Base-by-base conservation (phyloP, 208 protist genomes). In the Trypanosoma cruzi region DNA sequence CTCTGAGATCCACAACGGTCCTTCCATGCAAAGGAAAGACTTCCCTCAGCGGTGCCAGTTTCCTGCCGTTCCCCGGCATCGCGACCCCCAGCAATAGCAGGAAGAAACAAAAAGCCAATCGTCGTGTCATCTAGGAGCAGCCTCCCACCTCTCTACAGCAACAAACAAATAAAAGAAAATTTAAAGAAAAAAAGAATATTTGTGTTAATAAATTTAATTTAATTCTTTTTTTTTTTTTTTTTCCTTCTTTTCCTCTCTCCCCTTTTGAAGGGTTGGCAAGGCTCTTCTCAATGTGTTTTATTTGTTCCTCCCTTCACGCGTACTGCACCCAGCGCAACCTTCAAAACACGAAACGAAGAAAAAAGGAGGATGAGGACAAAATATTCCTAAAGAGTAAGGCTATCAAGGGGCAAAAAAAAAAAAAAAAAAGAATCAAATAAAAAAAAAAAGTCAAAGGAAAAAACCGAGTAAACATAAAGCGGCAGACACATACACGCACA, bases 1-100 rank as follows among this genome's bases (percentile, higher is more conserved):
- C 82, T 20, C 57, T 75, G 37, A 93, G 66, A 32, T 80, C 78
- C 14, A 89, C 69, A 7, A 82, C 68, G 0, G 88, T 93, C 42
- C 79, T 72, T n/a, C 71, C 79, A 11, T 73, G 77, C 6, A 29
- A 75, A 0, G 83, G 80, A 40, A 68, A 64, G 7, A 89, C 68
- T 28, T 86, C 71, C 20, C 48, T 49, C 29, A 81, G 20, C 28
- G 61, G 22, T 0, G 46, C 55, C 22, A 89, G 54, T 8, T 82
- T 64, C 42, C 63, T 50, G 4, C 61, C 57, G 18, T 37, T 42
- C 26, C n/a, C 44, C 7, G n/a, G 26, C 13, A 52, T 57, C 13
- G 61, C 48, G 32, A 52, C 7, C 29, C 42, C 48, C 26, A 75
- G 16, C 0, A 83, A 42, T 28, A 72, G 32, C 4, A 57, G 26